These are phyloP conservation scores for Aspergillus mulundensis DNA, from an alignment of 495 filamentous ascomycete species.

Conservation along the genomic window DNA sequence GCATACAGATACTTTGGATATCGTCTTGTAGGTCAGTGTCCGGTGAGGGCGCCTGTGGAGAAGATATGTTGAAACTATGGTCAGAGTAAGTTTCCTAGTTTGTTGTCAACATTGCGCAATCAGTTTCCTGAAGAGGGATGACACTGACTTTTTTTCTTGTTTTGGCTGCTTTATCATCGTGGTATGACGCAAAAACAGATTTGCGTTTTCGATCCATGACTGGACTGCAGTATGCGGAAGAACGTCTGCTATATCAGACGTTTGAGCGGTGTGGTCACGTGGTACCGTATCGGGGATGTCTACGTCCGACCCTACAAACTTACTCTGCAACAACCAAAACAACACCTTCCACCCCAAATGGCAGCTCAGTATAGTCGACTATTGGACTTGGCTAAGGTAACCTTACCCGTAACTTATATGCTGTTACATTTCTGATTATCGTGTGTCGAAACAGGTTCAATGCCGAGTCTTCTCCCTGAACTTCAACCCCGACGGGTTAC, in stretches of 20 bases:
- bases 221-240: background rate
- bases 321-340: background rate
- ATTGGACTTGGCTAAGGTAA: conserved; percentile 74
- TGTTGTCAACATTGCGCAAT: conserved; percentile 1
- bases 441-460: conserved; percentile 56
- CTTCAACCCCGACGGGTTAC: conserved; percentile 77
- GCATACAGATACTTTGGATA: conserved; percentile 11
- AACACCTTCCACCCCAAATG: conserved; percentile 45
- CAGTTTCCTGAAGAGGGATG: background rate
- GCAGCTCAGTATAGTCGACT: conserved; percentile 67
- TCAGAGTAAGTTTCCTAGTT: background rate
- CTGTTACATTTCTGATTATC: background rate
- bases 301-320: too few species aligned
- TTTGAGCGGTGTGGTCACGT: background rate
- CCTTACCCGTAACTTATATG: background rate
- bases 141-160: conserved; percentile 9
- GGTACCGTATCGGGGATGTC: too few species aligned
- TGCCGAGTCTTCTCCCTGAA: conserved; percentile 87
- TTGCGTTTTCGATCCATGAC: conserved; percentile 24
- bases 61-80: background rate
- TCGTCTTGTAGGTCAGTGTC: background rate
- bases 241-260: too few species aligned
- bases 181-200: conserved; percentile 7
- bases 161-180: background rate
- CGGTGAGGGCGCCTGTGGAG: background rate